These are phyloP conservation scores for Eucalyptus victrix DNA, from an alignment of 345 rosid genomes.

Conservation along the genomic window DNA sequence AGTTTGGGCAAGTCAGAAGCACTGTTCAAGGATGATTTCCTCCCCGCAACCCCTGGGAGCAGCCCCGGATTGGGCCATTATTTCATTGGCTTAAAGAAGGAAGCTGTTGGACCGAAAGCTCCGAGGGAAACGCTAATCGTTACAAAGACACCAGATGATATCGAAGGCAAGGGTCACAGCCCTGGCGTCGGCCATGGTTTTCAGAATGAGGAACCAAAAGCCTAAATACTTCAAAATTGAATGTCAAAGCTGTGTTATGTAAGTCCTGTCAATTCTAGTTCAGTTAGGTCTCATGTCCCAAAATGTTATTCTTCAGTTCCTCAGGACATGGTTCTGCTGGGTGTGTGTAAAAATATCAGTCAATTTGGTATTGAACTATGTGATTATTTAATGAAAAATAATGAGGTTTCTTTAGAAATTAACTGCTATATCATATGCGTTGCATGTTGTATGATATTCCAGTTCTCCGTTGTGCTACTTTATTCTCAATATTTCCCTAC, in stretches of 20 bases:
- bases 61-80: constrained; percentile 30
- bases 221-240: background rate
- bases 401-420: background rate
- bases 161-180: background rate
- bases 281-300: background rate
- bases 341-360: background rate
- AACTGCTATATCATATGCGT: background rate
- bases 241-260: background rate
- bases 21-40: background rate
- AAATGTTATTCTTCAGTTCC: background rate
- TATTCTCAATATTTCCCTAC: too few species aligned
- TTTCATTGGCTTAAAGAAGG: background rate
- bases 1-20: background rate
- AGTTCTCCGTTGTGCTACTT: background rate
- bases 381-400: background rate
- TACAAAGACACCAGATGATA: background rate
- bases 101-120: background rate
- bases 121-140: background rate
- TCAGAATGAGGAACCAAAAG: background rate
- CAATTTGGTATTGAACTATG: background rate
- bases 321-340: background rate
- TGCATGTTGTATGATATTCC: background rate
- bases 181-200: background rate
- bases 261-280: background rate
- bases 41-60: constrained; percentile 21